Evolutionary conservation across 2,329 filamentous ascomycete genomes (phyloP).

Genomic region (Pseudogymnoascus sp.): DNA sequence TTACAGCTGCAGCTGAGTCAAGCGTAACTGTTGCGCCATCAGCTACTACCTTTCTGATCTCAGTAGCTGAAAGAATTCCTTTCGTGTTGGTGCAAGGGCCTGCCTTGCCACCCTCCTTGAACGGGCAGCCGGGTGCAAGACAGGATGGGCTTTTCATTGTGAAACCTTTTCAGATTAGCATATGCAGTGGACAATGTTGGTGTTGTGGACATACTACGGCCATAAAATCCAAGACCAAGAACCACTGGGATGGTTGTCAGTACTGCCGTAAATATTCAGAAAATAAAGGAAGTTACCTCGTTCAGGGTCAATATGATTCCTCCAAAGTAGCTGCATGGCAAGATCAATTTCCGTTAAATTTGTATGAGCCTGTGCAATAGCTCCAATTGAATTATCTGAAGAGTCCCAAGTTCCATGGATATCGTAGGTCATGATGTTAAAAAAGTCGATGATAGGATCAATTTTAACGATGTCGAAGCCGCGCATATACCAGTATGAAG

Average conservation of each 20-base stretch:
- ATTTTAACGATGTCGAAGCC: slow-evolving; percentile 22
- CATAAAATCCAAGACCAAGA: slow-evolving; percentile 32
- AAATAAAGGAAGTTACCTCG: slow-evolving; percentile 37
- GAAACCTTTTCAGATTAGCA: slow-evolving; percentile 12
- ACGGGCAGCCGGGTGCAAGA: slow-evolving; percentile 19
- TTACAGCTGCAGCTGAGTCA: slow-evolving; percentile 26
- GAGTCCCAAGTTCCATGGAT: slow-evolving; percentile 33
- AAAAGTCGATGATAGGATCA: slow-evolving; percentile 20
- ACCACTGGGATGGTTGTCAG: not conserved
- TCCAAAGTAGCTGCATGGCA: slow-evolving; percentile 37
- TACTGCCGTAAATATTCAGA: not conserved
- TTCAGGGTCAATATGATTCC: slow-evolving; percentile 31
- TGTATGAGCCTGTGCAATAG: slow-evolving; percentile 33
- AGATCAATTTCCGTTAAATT: slow-evolving; percentile 39
- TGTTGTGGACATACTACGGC: slow-evolving; percentile 16
- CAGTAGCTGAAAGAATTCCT: slow-evolving; percentile 17
- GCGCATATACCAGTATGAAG: slow-evolving; percentile 25
- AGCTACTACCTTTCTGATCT: slow-evolving; percentile 12
- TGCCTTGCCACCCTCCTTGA: slow-evolving; percentile 14
- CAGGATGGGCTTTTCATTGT: slow-evolving; percentile 16
- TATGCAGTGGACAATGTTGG: not conserved
- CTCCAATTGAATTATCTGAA: slow-evolving; percentile 27
- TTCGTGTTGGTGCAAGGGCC: slow-evolving; percentile 21
- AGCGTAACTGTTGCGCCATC: slow-evolving; percentile 18
- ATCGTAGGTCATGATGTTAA: slow-evolving; percentile 25